Evolutionary conservation across 2,329 filamentous ascomycete genomes (phyloP), one percentile per base, ranked within the genome.

Genomic region (Furcasterigmium sp.): DNA sequence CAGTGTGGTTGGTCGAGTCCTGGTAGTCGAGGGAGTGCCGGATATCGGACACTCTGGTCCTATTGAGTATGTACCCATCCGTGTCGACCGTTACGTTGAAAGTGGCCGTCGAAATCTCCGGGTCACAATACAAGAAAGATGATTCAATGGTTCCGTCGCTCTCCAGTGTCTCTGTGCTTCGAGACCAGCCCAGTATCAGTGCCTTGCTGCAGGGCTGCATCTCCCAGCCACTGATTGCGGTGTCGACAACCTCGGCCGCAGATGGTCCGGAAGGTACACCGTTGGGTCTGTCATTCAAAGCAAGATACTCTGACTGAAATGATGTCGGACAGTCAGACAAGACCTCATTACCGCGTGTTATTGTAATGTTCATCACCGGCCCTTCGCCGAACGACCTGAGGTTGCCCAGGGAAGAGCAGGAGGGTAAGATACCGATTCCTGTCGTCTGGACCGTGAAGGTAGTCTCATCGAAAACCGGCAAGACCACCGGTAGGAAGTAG

Each of bases 11-110:
- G 0, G 44, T 19, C 1, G 51, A 50, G 0, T 47, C 45, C 0
- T 44, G 5, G 13, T 61, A 55, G 7, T 46, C 51, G n/a, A 60
- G 34, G 0, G 36, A 46, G 1, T 25, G 3, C 2, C 46, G 38
- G 2, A 59, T 23, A 0, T 56, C 20, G 3, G 50, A 51, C 0
- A 47, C 49, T 14, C 37, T 39, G 0, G 48, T 25, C 3, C 60
- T 54, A 0, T 44, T 48, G 0, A 58, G 10, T 0, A 69, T 46
- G 14, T 56, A 44, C 0, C 64, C 65, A 0, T 34, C 2, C 0
- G 19, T 0, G 19, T 67, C 57, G 1, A 66, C 46, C 0, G 56
- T 57, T 1, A 68, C 44, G 4, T 65, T 52, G 48, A 69, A 68
- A 37, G 56, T 50, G 1, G 58, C 61, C 0, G 61, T 63, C n/a